These are phyloP conservation scores for Claviceps digitariae DNA, from an alignment of 2,329 filamentous ascomycete genomes.

Conservation along the genomic window DNA sequence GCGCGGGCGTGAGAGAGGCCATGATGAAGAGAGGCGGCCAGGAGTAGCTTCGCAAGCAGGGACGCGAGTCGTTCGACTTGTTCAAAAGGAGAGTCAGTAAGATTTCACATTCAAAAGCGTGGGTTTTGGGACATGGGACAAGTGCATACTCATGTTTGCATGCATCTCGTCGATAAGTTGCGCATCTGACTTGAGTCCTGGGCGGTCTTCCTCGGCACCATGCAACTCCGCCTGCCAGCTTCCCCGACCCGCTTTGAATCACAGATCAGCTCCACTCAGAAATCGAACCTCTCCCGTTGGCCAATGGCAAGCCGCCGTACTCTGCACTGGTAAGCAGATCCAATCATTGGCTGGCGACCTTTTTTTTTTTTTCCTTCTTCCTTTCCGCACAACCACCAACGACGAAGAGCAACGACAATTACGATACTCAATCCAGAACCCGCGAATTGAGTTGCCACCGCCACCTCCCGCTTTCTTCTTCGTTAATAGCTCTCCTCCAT, in stretches of 20 bases:
- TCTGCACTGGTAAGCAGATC: slow-evolving; percentile 3
- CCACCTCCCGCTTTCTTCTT: too few species aligned
- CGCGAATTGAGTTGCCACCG: not conserved
- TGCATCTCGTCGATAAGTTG: not conserved
- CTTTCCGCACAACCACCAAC: too few species aligned
- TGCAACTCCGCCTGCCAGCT: too few species aligned
- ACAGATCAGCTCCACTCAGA: too few species aligned
- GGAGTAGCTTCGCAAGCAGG: not conserved
- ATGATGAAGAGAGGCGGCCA: slow-evolving; percentile 2
- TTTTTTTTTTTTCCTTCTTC: slow-evolving; percentile 1
- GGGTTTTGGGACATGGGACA: not conserved
- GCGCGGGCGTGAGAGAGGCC: slow-evolving; percentile 5
- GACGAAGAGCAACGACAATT: too few species aligned
- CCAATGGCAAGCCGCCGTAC: slow-evolving; percentile 2
- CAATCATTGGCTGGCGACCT: slow-evolving; percentile 1
- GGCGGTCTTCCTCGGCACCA: too few species aligned
- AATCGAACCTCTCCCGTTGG: too few species aligned
- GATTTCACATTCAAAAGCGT: not conserved
- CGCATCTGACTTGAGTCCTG: too few species aligned
- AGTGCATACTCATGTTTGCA: not conserved
- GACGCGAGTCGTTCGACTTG: not conserved
- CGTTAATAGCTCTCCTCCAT: not conserved
- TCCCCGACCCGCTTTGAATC: too few species aligned
- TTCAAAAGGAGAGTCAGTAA: too few species aligned
- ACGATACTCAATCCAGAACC: not conserved